phyloP scores from a whole-genome alignment of 1,284 basidiomycete species.

The Microbotryum scabiosae region DNA sequence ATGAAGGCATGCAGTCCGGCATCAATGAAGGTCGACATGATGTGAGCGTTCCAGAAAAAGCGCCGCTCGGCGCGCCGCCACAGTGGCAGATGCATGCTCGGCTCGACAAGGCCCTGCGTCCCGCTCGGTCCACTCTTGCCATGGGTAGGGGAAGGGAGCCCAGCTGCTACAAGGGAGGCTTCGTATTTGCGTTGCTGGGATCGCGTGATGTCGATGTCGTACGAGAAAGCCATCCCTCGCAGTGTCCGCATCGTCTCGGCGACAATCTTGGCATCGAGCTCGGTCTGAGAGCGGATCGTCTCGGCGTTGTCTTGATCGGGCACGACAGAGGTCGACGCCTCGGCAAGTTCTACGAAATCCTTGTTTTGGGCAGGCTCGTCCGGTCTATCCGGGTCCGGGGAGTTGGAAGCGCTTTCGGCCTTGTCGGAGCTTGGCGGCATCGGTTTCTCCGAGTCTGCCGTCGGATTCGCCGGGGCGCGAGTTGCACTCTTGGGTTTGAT shows the following conservation, averaged over 20 bases:
- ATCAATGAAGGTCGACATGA: constrained; percentile 53
- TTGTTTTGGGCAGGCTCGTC: background rate
- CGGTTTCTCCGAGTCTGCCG: background rate
- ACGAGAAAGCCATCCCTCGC: constrained; percentile 67
- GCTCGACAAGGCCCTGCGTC: constrained; percentile 45
- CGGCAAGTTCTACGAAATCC: background rate
- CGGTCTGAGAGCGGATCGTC: constrained; percentile 44
- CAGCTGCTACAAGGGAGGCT: constrained; percentile 21
- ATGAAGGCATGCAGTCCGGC: constrained; percentile 62
- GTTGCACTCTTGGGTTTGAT: background rate
- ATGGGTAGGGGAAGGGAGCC: background rate
- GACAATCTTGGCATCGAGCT: constrained; percentile 63
- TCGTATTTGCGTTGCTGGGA: constrained; percentile 45
- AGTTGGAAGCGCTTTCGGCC: background rate
- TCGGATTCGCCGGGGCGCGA: background rate
- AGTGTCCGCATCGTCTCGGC: constrained; percentile 61
- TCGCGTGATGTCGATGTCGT: constrained; percentile 47
- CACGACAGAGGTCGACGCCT: background rate
- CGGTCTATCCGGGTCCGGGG: no score
- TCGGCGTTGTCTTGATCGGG: constrained; percentile 2
- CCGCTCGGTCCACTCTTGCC: background rate
- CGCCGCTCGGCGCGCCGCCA: constrained; percentile 73
- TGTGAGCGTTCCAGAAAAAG: constrained; percentile 85
- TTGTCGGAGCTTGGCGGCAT: background rate
- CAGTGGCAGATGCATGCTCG: constrained; percentile 60